Conservation (phyloP, 768 basidiomycete species). For the Crucibulum laeve region DNA sequence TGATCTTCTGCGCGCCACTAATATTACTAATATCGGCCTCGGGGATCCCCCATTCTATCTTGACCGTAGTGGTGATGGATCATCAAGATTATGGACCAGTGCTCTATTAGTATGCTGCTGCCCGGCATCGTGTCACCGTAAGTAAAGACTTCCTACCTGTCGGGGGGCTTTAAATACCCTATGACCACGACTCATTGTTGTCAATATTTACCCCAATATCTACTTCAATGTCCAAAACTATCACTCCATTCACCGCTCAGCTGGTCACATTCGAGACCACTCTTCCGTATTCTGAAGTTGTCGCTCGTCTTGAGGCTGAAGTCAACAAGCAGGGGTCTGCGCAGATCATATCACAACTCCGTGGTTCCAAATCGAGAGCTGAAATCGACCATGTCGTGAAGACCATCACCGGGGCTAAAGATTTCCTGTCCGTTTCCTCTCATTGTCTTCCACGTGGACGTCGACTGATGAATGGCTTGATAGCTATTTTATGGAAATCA, state of each 20-base stretch:
- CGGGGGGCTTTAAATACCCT: no score
- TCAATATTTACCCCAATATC: no score
- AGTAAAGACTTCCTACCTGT: no score
- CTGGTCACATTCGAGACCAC: conserved; percentile 39
- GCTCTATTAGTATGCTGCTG: no score
- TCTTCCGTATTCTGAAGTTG: conserved; percentile 34
- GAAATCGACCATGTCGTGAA: conserved; percentile 31
- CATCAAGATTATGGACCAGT: no score
- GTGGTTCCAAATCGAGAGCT: conserved; percentile 22
- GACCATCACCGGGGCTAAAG: conserved; percentile 23
- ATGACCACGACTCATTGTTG: no score
- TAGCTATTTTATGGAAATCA: conserved; percentile 38
- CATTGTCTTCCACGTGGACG: not conserved
- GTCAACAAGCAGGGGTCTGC: conserved; percentile 33
- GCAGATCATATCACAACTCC: conserved; percentile 17
- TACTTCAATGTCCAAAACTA: conserved; percentile 17
- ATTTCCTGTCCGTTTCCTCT: conserved; percentile 40
- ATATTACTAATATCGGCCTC: no score
- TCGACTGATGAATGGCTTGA: not conserved
- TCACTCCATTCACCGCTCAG: conserved; percentile 31
- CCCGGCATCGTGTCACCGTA: no score
- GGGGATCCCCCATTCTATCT: no score
- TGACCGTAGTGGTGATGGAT: no score
- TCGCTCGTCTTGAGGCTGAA: conserved; percentile 36
- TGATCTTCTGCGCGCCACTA: no score